Conservation (phyloP, 768 basidiomycete species). For the Suillus ampliporus region DNA sequence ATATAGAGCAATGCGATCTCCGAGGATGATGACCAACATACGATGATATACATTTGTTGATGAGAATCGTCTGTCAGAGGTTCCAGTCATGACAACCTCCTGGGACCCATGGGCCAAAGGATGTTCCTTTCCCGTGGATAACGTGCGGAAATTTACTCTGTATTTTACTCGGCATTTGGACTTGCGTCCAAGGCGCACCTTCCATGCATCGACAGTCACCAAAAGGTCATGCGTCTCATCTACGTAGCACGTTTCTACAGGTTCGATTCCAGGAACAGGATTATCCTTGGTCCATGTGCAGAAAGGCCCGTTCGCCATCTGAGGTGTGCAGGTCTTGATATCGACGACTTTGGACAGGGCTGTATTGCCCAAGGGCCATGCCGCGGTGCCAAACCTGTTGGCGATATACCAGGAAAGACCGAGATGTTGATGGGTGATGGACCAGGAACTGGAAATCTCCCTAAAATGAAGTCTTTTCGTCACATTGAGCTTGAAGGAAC, state of each 20-base stretch:
- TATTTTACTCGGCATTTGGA: neutral
- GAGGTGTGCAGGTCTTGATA: neutral
- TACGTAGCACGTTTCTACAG: too few relatives aligned
- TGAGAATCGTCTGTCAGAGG: neutral
- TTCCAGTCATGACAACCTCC: neutral
- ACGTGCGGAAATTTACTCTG: neutral
- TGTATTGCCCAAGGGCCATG: too few relatives aligned
- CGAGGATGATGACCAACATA: neutral
- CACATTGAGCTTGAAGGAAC: neutral
- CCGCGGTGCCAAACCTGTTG: too few relatives aligned
- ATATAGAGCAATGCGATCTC: neutral
- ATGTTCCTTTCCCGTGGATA: neutral
- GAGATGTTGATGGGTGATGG: neutral
- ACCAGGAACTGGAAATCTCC: neutral
- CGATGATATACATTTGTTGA: neutral
- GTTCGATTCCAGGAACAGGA: too few relatives aligned
- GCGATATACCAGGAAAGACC: too few relatives aligned
- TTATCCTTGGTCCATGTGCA: neutral
- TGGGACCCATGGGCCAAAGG: neutral
- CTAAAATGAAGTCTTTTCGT: neutral
- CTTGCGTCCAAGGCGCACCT: neutral
- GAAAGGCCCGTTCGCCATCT: neutral
- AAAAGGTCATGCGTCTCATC: neutral
- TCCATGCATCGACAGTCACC: neutral
- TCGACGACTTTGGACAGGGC: too few relatives aligned